Percentiles rank a stretch among this genome's conserved stretches.
Evolutionary conservation across 352 stramenopile species (phyloP).

Genomic region (Phytophthora macrochlamydospora): DNA sequence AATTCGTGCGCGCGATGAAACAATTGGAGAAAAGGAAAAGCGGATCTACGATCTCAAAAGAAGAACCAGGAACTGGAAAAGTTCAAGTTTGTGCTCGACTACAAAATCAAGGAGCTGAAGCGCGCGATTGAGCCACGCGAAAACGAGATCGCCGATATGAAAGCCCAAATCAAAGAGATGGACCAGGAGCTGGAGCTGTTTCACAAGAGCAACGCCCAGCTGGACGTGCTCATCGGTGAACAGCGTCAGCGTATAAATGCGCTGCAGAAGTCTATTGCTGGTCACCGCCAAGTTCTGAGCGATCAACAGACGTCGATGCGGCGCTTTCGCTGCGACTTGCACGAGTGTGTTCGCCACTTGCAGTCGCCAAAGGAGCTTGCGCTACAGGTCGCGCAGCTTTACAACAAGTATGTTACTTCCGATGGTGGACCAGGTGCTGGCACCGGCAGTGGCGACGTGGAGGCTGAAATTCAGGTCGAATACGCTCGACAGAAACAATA

Average conservation of each 20-base stretch:
- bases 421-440: slow-evolving; percentile 23
- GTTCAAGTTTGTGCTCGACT: slow-evolving; percentile 97
- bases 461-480: slow-evolving; percentile 79
- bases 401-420: slow-evolving; percentile 72
- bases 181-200: slow-evolving; percentile 95
- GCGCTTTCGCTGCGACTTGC: slow-evolving; percentile 87
- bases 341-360: slow-evolving; percentile 76
- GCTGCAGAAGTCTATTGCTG: slow-evolving; percentile 83
- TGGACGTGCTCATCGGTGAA: slow-evolving; percentile 95
- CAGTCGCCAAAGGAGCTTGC: slow-evolving; percentile 84
- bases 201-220: slow-evolving; percentile 92
- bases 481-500: slow-evolving; percentile 93
- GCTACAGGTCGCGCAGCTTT: slow-evolving; percentile 69
- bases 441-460: slow-evolving; percentile 47
- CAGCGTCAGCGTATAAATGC: slow-evolving; percentile 84
- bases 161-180: slow-evolving; percentile 96
- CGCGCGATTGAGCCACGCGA: slow-evolving; percentile 94
- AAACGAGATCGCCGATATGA: slow-evolving; percentile 95
- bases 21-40: slow-evolving; percentile 95
- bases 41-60: slow-evolving; percentile 96
- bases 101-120: slow-evolving; percentile 97
- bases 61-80: slow-evolving; percentile 97
- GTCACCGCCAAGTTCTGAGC: slow-evolving; percentile 56
- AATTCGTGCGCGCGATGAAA: slow-evolving; percentile 94
- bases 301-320: slow-evolving; percentile 72